Evolutionary conservation across 805 yeast species (phyloP), one percentile per base, ranked within the genome.

Genomic region (Suhomyces vadensis): DNA sequence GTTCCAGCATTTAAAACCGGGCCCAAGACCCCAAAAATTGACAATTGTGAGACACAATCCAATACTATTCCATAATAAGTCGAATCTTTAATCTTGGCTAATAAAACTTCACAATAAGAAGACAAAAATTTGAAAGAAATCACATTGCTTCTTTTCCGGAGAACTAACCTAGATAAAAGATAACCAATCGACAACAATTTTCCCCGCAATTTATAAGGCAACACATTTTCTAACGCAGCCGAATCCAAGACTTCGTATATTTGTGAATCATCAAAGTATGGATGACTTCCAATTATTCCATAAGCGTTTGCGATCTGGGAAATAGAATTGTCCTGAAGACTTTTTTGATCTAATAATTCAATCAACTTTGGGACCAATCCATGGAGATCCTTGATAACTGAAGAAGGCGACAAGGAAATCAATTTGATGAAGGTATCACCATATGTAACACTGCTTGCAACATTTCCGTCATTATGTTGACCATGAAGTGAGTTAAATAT

Each of bases 271-370:
- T 39, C 21, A 27, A 52, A 53, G 0, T 29, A 22, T 3, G 71
- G 68, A 52, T 77, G 79, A 31, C 79, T 71, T 2, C 66, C 74
- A 44, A 79, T 62, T 3, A 79, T 71, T 21, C 82, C 86, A 24
- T 79, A 51, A 2, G 71, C 51, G 42, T 65, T 71, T 4, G 81
- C 73, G 4, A 76, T 69, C 39, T 70, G 64, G 8, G 48, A 42
- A 9, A 58, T 20, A 11, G 64, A 53, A 2, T 36, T 24, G 14
- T 66, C 69, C 27, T 50, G 50, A 14, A 60, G 41, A 2, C 50
- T 37, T 24, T 51, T 56, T 1, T 54, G 57, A 35, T 49, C 46
- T n/a, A 68, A 37, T 7, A 68, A 46, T 1, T 48, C 50, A 2
- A 64, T 41, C 1, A 78, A 47, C 1, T 52, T 43, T 0, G 58